Evolutionary conservation across 345 rosid species (phyloP).

Genomic region (Lumnitzera littorea): DNA sequence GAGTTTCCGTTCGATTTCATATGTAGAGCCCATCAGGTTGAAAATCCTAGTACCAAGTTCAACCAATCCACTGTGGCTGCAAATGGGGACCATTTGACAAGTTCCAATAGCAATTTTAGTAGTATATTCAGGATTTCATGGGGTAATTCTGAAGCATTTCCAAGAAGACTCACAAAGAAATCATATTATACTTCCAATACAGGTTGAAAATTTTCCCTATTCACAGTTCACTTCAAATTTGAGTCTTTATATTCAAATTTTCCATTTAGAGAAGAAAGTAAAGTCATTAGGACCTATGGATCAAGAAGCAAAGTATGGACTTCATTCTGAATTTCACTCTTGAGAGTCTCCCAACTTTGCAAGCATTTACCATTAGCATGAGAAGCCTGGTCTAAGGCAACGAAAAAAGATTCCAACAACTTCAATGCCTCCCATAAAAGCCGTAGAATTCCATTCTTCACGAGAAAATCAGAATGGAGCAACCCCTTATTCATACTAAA

Average conservation of each 20-base stretch:
- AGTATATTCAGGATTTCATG: conserved; percentile 50
- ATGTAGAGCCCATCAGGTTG: conserved; percentile 30
- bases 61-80: conserved; percentile 62
- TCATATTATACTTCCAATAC: conserved; percentile 82
- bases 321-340: conserved; percentile 57
- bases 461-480: conserved; percentile 74
- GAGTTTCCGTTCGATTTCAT: conserved; percentile 39
- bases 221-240: conserved; percentile 43
- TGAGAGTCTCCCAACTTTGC: conserved; percentile 36
- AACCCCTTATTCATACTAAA: conserved; percentile 72
- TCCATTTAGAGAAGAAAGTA: conserved; percentile 46
- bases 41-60: conserved; percentile 40
- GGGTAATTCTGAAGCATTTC: conserved; percentile 42
- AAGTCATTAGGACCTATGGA: conserved; percentile 61
- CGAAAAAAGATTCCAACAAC: conserved; percentile 54
- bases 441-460: conserved; percentile 77
- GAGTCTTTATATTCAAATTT: conserved; percentile 20
- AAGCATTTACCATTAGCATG: conserved; percentile 17
- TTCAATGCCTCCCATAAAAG: conserved; percentile 70
- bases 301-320: conserved; percentile 67
- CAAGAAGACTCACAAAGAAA: conserved; percentile 56
- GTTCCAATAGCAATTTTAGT: conserved; percentile 58
- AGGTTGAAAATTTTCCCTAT: conserved; percentile 20
- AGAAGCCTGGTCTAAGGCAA: conserved; percentile 47
- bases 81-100: conserved; percentile 43